phyloP scores from a whole-genome alignment of 371 early-diverging fungal species.

The Homolaphlyctis polyrhiza region DNA sequence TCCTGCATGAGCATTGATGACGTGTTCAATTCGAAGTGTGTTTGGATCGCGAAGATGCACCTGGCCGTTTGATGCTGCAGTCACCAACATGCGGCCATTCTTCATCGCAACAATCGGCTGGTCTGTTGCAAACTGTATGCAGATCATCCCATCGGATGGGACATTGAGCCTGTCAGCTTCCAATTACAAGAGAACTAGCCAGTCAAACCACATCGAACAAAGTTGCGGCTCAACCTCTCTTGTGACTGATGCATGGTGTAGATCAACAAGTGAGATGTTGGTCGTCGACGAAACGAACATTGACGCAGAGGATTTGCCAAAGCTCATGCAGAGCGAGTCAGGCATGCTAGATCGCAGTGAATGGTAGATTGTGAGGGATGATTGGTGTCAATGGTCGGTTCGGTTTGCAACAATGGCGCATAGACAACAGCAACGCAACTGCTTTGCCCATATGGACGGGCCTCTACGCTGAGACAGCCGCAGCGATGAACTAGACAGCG shows the following conservation, averaged over 20 bases:
- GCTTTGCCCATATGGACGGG: neutral
- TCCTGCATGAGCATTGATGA: slow-evolving; percentile 71
- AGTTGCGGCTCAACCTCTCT: slow-evolving; percentile 37
- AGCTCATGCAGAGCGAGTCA: slow-evolving; percentile 44
- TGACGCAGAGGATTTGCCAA: slow-evolving; percentile 59
- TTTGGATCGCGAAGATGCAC: slow-evolving; percentile 67
- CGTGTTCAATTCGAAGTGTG: slow-evolving; percentile 61
- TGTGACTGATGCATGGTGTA: slow-evolving; percentile 59
- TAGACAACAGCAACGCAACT: neutral
- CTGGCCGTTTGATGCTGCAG: slow-evolving; percentile 47
- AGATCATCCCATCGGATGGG: neutral
- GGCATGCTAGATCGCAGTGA: neutral
- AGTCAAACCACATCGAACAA: neutral
- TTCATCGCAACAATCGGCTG: slow-evolving; percentile 36
- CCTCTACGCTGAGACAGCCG: neutral
- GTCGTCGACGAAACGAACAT: slow-evolving; percentile 46
- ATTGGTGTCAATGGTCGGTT: neutral
- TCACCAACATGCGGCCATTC: slow-evolving; percentile 49
- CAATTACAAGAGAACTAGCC: neutral
- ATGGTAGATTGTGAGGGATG: neutral
- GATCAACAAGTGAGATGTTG: slow-evolving; percentile 58
- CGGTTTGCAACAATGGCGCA: neutral
- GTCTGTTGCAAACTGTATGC: no score
- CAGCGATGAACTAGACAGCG: neutral
- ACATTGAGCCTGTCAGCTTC: neutral